Evolutionary conservation across 257 asterid genomes (phyloP).

Genomic region (Lavandula angustifolia): DNA sequence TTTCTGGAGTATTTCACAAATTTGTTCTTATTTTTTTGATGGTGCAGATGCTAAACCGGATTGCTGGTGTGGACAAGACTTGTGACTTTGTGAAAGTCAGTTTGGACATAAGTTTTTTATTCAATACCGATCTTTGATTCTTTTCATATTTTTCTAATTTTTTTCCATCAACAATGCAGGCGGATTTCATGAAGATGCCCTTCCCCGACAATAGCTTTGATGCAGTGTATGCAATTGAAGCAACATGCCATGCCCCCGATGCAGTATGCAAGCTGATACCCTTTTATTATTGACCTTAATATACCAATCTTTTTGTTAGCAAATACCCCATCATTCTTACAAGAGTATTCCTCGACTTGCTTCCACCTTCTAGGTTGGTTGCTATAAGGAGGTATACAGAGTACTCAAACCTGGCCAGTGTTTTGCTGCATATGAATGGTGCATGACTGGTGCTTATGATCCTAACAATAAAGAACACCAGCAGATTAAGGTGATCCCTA

Average conservation of each 20-base stretch:
- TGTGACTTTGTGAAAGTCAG: slow-evolving; percentile 90
- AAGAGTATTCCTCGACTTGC: slow-evolving; percentile 14
- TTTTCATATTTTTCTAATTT: slow-evolving; percentile 25
- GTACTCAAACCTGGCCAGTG: slow-evolving; percentile 96
- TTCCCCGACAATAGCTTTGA: slow-evolving; percentile 83
- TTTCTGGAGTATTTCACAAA: neutral
- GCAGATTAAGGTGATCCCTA: slow-evolving; percentile 67
- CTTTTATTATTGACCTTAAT: neutral
- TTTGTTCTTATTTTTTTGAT: slow-evolving; percentile 11
- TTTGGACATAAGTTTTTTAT: slow-evolving; percentile 11
- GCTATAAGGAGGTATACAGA: slow-evolving; percentile 88
- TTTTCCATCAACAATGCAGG: slow-evolving; percentile 49
- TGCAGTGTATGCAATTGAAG: slow-evolving; percentile 97
- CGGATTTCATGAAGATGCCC: slow-evolving; percentile 98
- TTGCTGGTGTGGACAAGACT: slow-evolving; percentile 68
- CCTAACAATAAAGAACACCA: slow-evolving; percentile 78
- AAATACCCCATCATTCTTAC: neutral
- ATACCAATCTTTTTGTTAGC: neutral
- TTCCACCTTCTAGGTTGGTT: slow-evolving; percentile 62
- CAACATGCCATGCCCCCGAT: slow-evolving; percentile 99
- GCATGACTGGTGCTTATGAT: slow-evolving; percentile 88
- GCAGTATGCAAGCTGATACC: slow-evolving; percentile 50
- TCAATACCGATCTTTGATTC: slow-evolving; percentile 3
- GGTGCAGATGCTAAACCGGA: slow-evolving; percentile 65
- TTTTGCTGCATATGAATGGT: slow-evolving; percentile 99